Evolutionary conservation across 495 filamentous ascomycete genomes (phyloP).

Genomic region (Trichoderma gamsii): DNA sequence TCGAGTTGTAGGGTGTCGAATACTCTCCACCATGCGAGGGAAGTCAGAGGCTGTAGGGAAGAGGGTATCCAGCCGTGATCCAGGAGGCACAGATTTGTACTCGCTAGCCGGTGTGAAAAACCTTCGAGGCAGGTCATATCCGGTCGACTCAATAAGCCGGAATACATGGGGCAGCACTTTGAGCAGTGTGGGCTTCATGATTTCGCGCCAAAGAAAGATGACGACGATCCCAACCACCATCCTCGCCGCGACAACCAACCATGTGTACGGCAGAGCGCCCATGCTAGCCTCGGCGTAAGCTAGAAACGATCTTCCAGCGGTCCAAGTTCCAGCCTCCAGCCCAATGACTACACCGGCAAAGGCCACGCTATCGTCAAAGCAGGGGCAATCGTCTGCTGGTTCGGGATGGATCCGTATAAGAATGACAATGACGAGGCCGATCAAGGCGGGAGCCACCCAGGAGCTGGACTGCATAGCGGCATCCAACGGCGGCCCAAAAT

Average conservation of each 20-base stretch:
- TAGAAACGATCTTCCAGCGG: slow-evolving; percentile 57
- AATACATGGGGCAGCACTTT: slow-evolving; percentile 77
- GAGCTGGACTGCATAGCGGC: slow-evolving; percentile 52
- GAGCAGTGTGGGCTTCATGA: slow-evolving; percentile 77
- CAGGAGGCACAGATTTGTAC: slow-evolving; percentile 76
- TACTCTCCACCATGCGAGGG: slow-evolving; percentile 66
- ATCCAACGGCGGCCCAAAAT: slow-evolving; percentile 63
- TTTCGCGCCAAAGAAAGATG: slow-evolving; percentile 82
- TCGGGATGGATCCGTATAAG: slow-evolving; percentile 89
- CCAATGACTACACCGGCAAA: slow-evolving; percentile 88
- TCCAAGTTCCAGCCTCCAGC: slow-evolving; percentile 73
- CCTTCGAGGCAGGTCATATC: slow-evolving; percentile 70
- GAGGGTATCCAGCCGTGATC: slow-evolving; percentile 76
- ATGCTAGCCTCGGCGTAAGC: slow-evolving; percentile 45
- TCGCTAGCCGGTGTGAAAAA: slow-evolving; percentile 89
- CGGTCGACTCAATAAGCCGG: slow-evolving; percentile 71
- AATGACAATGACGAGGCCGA: slow-evolving; percentile 59
- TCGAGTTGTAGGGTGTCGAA: slow-evolving; percentile 65
- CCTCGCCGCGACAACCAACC: slow-evolving; percentile 57
- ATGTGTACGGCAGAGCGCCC: slow-evolving; percentile 50
- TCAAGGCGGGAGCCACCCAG: slow-evolving; percentile 51
- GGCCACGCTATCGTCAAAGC: slow-evolving; percentile 92
- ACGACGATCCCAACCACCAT: slow-evolving; percentile 72
- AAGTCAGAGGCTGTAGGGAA: slow-evolving; percentile 80
- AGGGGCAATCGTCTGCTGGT: slow-evolving; percentile 93